Conservation (phyloP, 2,329 filamentous ascomycete species). For the Fusarium marasasianum region DNA sequence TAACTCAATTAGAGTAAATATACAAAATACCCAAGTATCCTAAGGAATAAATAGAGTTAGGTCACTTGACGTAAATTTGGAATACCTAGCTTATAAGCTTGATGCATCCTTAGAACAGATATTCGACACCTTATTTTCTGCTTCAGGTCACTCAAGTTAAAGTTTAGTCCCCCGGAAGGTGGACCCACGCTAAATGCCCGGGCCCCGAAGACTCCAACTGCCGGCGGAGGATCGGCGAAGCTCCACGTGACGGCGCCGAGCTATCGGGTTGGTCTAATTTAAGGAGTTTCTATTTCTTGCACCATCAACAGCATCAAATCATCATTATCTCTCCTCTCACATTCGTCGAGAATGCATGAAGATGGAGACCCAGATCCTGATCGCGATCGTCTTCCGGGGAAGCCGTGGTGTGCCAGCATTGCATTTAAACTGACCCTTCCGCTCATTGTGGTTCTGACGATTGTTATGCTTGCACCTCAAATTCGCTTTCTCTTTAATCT, state of each 20-base stretch:
- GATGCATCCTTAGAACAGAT: neutral
- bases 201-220: neutral
- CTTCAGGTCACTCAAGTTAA: neutral
- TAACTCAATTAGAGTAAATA: too few species aligned
- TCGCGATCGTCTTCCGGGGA: neutral
- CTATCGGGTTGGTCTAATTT: conserved; percentile 14
- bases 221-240: conserved; percentile 13
- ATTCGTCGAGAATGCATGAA: conserved; percentile 12
- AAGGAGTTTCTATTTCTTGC: neutral
- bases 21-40: too few species aligned
- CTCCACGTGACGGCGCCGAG: conserved; percentile 29
- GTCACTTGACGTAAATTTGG: neutral
- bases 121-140: neutral
- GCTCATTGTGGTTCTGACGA: conserved; percentile 24
- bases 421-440: conserved; percentile 28
- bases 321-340: neutral
- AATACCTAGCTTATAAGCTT: neutral
- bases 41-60: neutral
- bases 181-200: neutral
- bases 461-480: conserved; percentile 27
- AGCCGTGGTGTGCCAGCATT: conserved; percentile 20
- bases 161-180: conserved; percentile 3
- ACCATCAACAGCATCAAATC: neutral
- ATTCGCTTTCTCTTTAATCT: conserved; percentile 12
- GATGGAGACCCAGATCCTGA: conserved; percentile 2